Evolutionary conservation across 2,329 filamentous ascomycete species (phyloP).

Genomic region (Xylaria hypoxylon): DNA sequence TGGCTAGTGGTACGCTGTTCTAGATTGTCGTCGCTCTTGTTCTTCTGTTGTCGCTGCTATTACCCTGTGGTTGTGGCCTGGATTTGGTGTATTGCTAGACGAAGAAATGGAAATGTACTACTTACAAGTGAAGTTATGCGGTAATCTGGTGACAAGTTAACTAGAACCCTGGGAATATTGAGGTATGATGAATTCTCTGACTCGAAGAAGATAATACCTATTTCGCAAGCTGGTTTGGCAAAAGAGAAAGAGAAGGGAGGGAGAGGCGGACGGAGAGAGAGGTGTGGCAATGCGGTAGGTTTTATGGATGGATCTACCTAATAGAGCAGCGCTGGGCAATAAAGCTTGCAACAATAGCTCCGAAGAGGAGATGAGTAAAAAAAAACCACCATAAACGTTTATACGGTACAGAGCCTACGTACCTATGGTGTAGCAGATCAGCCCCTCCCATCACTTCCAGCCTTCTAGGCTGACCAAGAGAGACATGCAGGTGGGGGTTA

Average conservation of each 20-base stretch:
- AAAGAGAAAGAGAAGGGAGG: conserved; percentile 50
- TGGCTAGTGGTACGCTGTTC: conserved; percentile 16
- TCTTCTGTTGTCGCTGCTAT: conserved; percentile 9
- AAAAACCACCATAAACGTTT: conserved; percentile 29
- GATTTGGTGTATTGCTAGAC: conserved; percentile 14
- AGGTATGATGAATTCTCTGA: conserved; percentile 35
- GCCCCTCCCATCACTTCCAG: conserved; percentile 43
- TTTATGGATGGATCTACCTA: conserved; percentile 50
- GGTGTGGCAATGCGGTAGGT: conserved; percentile 50
- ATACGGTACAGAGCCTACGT: neutral
- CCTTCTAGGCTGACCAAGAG: conserved; percentile 36
- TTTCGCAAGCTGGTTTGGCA: conserved; percentile 48
- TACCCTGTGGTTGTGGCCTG: conserved; percentile 9
- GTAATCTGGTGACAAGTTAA: conserved; percentile 4
- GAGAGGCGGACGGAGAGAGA: conserved; percentile 45
- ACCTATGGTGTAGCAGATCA: conserved; percentile 43
- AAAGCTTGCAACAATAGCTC: conserved; percentile 36
- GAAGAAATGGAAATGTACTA: conserved; percentile 26
- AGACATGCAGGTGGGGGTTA: conserved; percentile 44
- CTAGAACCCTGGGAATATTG: conserved; percentile 5
- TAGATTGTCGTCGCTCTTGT: conserved; percentile 13
- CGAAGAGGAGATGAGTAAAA: conserved; percentile 39
- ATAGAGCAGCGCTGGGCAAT: conserved; percentile 22
- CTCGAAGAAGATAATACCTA: conserved; percentile 38
- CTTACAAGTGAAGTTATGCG: conserved; percentile 32